phyloP scores from a whole-genome alignment of 208 protist species.

The Phytomonas francai region DNA sequence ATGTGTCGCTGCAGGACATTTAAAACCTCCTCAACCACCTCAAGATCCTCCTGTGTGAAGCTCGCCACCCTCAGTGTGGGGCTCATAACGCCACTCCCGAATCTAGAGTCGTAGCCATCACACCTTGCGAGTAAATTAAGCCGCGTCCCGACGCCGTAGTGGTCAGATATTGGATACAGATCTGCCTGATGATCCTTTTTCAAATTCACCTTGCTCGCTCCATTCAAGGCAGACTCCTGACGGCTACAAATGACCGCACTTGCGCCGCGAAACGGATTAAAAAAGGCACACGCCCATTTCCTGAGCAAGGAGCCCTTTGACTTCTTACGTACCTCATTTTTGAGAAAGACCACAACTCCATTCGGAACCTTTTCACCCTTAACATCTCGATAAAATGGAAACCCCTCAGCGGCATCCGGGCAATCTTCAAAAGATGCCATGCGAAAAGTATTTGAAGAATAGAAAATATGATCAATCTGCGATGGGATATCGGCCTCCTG shows the following conservation, averaged over 20 bases:
- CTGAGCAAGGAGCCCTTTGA: conserved; percentile 12
- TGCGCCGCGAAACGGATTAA: conserved; percentile 12
- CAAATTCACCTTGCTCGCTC: background rate
- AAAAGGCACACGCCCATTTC: conserved; percentile 12
- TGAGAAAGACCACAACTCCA: conserved; percentile 72
- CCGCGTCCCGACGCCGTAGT: conserved; percentile 77
- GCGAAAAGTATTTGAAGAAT: conserved; percentile 31
- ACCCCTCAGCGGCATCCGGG: conserved; percentile 43
- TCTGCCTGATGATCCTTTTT: background rate
- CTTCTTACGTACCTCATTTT: conserved; percentile 36
- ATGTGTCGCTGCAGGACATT: conserved; percentile 38
- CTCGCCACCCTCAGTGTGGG: conserved; percentile 9
- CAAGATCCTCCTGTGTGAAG: conserved; percentile 30
- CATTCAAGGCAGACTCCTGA: background rate
- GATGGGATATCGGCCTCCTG: conserved; percentile 59
- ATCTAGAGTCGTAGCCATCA: background rate
- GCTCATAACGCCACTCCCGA: background rate
- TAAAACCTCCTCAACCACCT: conserved; percentile 27
- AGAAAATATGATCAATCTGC: conserved; percentile 88
- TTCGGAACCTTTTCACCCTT: conserved; percentile 23
- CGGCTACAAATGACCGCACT: background rate
- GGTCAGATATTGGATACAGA: conserved; percentile 68
- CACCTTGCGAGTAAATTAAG: conserved; percentile 26
- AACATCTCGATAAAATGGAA: conserved; percentile 16
- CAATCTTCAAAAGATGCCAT: conserved; percentile 60